phyloP scores from a whole-genome alignment of 208 protist species.

The Trypanosoma mega region DNA sequence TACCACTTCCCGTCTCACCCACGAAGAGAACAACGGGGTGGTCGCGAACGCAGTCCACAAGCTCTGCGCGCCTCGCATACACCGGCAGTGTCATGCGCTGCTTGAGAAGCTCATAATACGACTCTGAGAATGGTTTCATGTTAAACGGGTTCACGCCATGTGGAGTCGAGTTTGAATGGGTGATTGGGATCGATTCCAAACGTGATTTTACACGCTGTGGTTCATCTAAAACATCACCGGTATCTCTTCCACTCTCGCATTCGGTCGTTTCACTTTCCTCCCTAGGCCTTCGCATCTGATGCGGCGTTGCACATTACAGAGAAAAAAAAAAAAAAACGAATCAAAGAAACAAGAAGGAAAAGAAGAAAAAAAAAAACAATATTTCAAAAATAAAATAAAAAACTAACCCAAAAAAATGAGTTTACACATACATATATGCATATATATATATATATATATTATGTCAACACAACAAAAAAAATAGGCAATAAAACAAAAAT shows the following conservation, averaged over 20 bases:
- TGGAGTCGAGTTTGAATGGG: conserved; percentile 1
- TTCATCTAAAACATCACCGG: not conserved
- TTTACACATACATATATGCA: not conserved
- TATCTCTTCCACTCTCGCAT: no score
- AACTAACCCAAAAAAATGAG: conserved; percentile 8
- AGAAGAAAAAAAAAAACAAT: conserved; percentile 13
- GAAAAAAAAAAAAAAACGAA: conserved; percentile 12
- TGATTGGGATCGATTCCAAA: not conserved
- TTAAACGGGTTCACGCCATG: conserved; percentile 41
- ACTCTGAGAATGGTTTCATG: conserved; percentile 35
- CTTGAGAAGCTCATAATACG: conserved; percentile 46
- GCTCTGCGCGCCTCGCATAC: conserved; percentile 41
- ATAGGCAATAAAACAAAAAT: no score
- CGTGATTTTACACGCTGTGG: no score
- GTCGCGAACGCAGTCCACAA: conserved; percentile 63
- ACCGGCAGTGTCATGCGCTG: conserved; percentile 62
- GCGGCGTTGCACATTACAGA: conserved; percentile 11
- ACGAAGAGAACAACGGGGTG: conserved; percentile 91
- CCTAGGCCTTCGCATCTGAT: conserved; percentile 4
- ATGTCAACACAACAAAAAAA: not conserved
- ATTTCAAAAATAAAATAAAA: no score
- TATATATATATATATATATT: not conserved
- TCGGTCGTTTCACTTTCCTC: not conserved
- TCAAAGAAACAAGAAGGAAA: conserved; percentile 3
- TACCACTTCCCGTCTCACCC: conserved; percentile 96